Evolutionary conservation across 257 asterid genomes (phyloP).

Genomic region (Solanum bulbocastanum): DNA sequence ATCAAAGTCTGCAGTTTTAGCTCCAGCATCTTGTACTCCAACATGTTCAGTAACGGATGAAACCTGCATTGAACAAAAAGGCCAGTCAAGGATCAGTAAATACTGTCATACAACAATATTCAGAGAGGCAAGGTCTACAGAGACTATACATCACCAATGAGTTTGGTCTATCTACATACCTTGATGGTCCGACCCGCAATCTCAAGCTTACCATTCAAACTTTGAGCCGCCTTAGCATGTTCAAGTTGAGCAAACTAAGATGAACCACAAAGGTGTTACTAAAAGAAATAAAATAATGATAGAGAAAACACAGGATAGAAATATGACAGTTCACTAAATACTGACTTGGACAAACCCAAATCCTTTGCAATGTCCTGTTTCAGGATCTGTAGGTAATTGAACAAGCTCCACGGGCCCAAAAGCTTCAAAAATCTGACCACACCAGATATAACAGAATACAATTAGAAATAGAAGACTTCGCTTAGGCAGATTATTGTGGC

Average conservation of each 20-base stretch:
- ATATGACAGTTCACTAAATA: conserved; percentile 8
- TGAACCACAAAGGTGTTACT: not conserved
- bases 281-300: not conserved
- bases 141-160: not conserved
- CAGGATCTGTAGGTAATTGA: conserved; percentile 97
- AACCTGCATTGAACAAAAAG: conserved; percentile 41
- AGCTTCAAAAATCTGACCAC: conserved; percentile 81
- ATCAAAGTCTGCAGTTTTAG: conserved; percentile 96
- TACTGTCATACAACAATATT: not conserved
- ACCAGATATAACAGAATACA: not conserved
- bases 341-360: conserved; percentile 98
- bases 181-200: conserved; percentile 95
- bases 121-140: not conserved
- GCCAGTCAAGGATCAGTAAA: not conserved
- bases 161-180: conserved; percentile 24
- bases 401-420: conserved; percentile 98
- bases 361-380: conserved; percentile 99
- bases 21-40: conserved; percentile 76
- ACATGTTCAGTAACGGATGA: conserved; percentile 91
- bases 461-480: not conserved
- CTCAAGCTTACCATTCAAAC: conserved; percentile 87
- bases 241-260: conserved; percentile 76
- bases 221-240: conserved; percentile 92
- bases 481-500: not conserved
- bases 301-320: not conserved